These are phyloP conservation scores for Epichloe brachyelytri DNA, from an alignment of 2,329 filamentous ascomycete species.

Conservation along the genomic window DNA sequence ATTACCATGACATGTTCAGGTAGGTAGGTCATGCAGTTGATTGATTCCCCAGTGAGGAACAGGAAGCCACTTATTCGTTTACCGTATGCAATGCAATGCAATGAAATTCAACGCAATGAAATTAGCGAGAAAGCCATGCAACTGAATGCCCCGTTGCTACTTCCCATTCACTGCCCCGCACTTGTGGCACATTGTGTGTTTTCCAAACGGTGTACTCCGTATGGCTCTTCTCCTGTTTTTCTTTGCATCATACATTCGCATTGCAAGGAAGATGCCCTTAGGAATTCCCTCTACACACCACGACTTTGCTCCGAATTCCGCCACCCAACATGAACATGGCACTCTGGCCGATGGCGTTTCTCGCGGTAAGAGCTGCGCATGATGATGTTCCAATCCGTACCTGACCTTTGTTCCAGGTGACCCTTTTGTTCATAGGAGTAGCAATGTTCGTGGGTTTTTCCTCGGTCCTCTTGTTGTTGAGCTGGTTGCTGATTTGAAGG, in stretches of 20 bases:
- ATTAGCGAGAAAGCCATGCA: neutral
- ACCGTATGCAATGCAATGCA: too few relatives aligned
- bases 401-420: neutral
- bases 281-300: neutral
- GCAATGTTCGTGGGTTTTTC: slow-evolving; percentile 1
- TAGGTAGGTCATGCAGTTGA: too few relatives aligned
- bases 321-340: neutral
- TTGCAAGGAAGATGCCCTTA: too few relatives aligned
- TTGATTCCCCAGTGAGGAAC: too few relatives aligned
- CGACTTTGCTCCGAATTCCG: neutral
- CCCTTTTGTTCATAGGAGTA: neutral
- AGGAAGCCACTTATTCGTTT: too few relatives aligned
- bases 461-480: neutral
- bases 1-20: too few relatives aligned
- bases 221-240: neutral
- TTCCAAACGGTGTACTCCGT: neutral
- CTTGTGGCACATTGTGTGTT: neutral
- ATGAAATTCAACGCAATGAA: neutral
- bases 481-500: neutral
- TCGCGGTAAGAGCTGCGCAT: neutral
- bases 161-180: neutral
- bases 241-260: neutral
- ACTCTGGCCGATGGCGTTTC: neutral
- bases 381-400: neutral
- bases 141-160: too few relatives aligned